Evolutionary conservation across 179 eudicot species (phyloP), one percentile per base, ranked within the genome.

Genomic region (Gypsophila paniculata): DNA sequence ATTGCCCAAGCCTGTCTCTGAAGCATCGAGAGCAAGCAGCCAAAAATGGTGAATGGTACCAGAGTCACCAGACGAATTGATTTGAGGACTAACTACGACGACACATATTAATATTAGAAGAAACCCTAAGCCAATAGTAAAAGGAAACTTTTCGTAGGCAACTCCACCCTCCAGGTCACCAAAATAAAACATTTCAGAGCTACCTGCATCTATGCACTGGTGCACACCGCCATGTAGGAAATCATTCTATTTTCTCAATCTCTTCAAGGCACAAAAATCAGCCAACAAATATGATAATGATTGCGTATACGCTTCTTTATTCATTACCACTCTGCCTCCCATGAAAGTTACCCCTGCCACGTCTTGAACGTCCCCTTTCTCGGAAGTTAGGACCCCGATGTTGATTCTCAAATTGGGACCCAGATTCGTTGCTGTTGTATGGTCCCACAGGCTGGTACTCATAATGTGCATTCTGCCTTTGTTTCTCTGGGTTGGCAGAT

Each of bases 391-490:
- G 72, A 52, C 82, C 86, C 21, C 64, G 72, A 57, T 74, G 75
- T 53, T 76, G 82, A 74, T 80, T 82, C 49, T 82, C 90, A 39
- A 51, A 74, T 29, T 72, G 80, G 71, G 82, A 82, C 70, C 83
- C 93, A n/a, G 72, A 55, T 51, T 81, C 83, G 70, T 69, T 78
- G 77, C 72, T 78, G 68, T 79, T 79, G 44, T 80, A 51, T 22
- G 62, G 32, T 59, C 92, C 89, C 69, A 89, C 87, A 21, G 96
- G 95, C 79, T 90, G 97, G 89, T 91, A 91, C 61, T 88, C 96
- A 23, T 77, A 88, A 57, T 86, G 97, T 25, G 83, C 73, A 74
- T 78, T 85, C 62, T 84, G 91, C 78, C 85, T 85, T 74, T 78
- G 92, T 72, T 86, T 88, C 53, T 90, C 99, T 32, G 84, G 78